phyloP scores from a whole-genome alignment of 148 eudicot species.

The Simmondsia chinensis region DNA sequence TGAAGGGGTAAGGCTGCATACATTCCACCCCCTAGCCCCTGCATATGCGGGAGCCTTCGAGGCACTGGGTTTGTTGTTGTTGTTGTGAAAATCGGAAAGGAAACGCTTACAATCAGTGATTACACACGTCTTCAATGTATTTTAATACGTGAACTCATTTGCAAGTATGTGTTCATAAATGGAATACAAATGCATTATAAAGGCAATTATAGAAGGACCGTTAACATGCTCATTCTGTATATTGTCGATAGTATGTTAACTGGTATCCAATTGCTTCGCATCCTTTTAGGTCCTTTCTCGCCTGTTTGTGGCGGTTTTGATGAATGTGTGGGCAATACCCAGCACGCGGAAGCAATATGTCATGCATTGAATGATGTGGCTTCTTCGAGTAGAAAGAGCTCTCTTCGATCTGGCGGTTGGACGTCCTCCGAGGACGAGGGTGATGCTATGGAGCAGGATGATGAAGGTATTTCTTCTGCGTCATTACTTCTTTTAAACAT shows the following conservation, averaged over 20 bases:
- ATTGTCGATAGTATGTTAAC: background rate
- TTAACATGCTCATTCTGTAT: background rate
- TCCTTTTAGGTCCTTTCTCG: slow-evolving; percentile 52
- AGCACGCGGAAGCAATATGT: slow-evolving; percentile 61
- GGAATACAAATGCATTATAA: too few species aligned
- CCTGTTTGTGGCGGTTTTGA: slow-evolving; percentile 48
- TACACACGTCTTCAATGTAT: too few species aligned
- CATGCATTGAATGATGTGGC: slow-evolving; percentile 65
- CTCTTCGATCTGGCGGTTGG: slow-evolving; percentile 42
- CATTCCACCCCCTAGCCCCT: too few species aligned
- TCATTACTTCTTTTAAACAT: too few species aligned
- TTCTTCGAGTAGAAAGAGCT: slow-evolving; percentile 44
- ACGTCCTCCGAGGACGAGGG: slow-evolving; percentile 84
- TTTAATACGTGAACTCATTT: too few species aligned
- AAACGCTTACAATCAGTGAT: too few species aligned
- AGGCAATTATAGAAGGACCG: background rate
- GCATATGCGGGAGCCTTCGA: too few species aligned
- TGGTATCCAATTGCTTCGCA: background rate
- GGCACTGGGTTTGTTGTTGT: too few species aligned
- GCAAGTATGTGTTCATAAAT: too few species aligned
- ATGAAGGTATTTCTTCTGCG: slow-evolving; percentile 36
- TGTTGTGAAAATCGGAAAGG: too few species aligned
- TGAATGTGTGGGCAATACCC: slow-evolving; percentile 42
- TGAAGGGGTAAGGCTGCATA: too few species aligned
- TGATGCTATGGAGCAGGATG: slow-evolving; percentile 70